Evolutionary conservation across 169 alveolate species (phyloP).

Genomic region (Babesia bovis): DNA sequence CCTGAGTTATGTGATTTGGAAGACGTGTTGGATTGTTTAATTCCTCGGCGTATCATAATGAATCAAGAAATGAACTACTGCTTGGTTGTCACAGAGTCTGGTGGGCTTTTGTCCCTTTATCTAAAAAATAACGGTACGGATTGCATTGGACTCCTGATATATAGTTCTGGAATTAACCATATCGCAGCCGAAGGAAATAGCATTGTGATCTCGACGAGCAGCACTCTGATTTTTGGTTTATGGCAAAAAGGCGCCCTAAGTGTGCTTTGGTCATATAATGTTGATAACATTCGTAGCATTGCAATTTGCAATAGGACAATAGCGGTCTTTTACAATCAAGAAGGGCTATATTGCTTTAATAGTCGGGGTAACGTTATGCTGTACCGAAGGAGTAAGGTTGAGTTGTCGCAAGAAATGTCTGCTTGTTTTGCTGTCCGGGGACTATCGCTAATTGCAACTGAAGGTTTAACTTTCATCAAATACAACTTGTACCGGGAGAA

Average conservation of each 20-base stretch:
- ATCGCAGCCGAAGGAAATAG: not conserved
- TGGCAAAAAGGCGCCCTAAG: not conserved
- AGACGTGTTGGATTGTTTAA: not conserved
- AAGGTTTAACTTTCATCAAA: not conserved
- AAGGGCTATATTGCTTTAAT: conserved; percentile 18
- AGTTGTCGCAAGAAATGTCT: not conserved
- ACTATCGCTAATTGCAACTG: conserved; percentile 8
- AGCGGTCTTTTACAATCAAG: conserved; percentile 10
- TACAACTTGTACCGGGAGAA: conserved; percentile 8
- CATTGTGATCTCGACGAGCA: not conserved
- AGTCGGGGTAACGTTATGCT: not conserved
- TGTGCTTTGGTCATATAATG: conserved; percentile 8
- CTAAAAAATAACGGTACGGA: not conserved
- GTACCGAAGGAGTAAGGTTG: conserved; percentile 10
- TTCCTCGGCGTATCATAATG: not conserved
- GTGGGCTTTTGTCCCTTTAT: conserved; percentile 9
- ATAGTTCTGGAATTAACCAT: not conserved
- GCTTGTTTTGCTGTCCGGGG: conserved; percentile 23
- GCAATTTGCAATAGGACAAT: not conserved
- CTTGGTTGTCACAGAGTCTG: conserved; percentile 7
- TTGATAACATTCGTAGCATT: conserved; percentile 16
- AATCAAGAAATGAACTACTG: not conserved
- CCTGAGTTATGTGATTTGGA: conserved; percentile 1
- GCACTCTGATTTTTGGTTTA: not conserved
- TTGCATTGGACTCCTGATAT: conserved; percentile 5